phyloP scores from a whole-genome alignment of 805 yeast species.

The Zygosaccharomyces lentus region DNA sequence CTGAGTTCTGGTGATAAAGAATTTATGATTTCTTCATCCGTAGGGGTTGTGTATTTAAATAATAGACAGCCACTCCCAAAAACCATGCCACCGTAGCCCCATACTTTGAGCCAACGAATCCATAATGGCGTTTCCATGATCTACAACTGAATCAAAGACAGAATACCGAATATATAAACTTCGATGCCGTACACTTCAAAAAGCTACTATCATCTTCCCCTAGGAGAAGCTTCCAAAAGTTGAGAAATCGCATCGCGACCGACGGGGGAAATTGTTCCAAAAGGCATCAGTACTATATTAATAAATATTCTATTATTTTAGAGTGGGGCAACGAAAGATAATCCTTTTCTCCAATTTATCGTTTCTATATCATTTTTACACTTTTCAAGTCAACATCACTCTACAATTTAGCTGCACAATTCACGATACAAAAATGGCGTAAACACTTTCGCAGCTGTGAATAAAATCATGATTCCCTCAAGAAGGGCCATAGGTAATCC shows the following conservation, averaged over 20 bases:
- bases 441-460: constrained; percentile 73
- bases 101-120: constrained; percentile 57
- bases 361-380: background rate
- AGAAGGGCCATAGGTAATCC: constrained; percentile 67
- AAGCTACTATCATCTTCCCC: background rate
- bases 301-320: constrained; percentile 1
- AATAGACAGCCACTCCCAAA: constrained; percentile 69
- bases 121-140: constrained; percentile 43
- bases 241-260: constrained; percentile 1
- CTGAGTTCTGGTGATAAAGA: constrained; percentile 78
- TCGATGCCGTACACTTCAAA: background rate
- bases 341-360: background rate
- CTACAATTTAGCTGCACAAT: constrained; percentile 33
- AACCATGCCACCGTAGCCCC: constrained; percentile 59
- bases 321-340: background rate
- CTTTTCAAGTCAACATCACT: background rate
- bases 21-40: constrained; percentile 74
- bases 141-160: no score
- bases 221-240: background rate
- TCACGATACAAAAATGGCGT: constrained; percentile 69
- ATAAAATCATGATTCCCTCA: constrained; percentile 63
- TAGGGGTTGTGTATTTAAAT: constrained; percentile 73
- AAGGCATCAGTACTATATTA: constrained; percentile 7
- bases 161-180: no score
- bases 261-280: background rate